Evolutionary conservation across 2,329 filamentous ascomycete species (phyloP), one percentile per base, ranked within the genome.

Genomic region (Sporothrix mexicana): DNA sequence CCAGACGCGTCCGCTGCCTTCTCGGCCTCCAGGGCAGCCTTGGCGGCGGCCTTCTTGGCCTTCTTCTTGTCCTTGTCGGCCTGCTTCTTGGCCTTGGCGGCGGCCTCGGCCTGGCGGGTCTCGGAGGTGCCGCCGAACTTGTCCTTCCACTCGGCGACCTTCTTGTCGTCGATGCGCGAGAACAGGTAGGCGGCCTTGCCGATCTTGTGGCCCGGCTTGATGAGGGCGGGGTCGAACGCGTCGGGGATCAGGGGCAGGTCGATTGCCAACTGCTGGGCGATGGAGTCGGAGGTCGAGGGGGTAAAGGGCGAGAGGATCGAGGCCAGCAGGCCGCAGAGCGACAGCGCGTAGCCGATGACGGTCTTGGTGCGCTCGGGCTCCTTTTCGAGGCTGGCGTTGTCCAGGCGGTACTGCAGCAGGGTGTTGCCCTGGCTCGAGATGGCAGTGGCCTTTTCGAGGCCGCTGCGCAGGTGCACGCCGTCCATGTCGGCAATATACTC

Each of bases 271-370:
- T 98, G 95, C 75, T 88, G 82, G 76, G 93, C 88, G 77, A 98
- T 97, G 45, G 89, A 89, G 74, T 87, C 87, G 3, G 92, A 86
- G 9, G 92, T 95, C n/a, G 87, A 87, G 55, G 94, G 94, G 86
- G 98, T 93, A 83, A 95, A 98, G 0, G 95, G 95, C 70, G 90
- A 89, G 72, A 95, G 88, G 59, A 97, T 84, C 71, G 89, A 91
- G 25, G 94, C 93, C 66, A 97, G 87, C 45, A 98, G 90, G 79
- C 95, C 90, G 71, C 95, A 90, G 76, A 95, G 88, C 83, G 97
- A 97, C 74, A 97, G 85, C 0, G 92, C 93, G n/a, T 94, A 85
- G 72, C 93, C 92, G 71, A 97, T 86, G n/a, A 89, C 86, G 7
- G 85, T 84, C 49, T 84, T 82, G 74, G 86, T 88, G 49, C 86